Evolutionary conservation across 192 early-diverging fungal genomes (phyloP).

Genomic region (Entomortierella lignicola): DNA sequence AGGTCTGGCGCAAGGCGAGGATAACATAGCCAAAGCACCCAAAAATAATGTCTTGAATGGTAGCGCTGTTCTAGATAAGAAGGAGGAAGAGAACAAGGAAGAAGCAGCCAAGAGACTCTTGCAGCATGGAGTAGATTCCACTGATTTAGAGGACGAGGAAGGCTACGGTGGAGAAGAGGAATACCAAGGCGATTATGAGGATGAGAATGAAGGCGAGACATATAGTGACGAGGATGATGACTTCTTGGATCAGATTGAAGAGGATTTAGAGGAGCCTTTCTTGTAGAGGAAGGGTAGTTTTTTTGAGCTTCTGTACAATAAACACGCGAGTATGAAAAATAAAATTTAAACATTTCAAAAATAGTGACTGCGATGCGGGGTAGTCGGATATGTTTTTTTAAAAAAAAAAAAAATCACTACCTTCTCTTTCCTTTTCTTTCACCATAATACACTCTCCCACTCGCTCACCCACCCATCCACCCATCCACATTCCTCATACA

Average conservation of each 20-base stretch:
- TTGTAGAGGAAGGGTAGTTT: constrained; percentile 1
- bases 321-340: not conserved
- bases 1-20: constrained; percentile 8
- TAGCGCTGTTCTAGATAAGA: constrained; percentile 28
- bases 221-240: constrained; percentile 47
- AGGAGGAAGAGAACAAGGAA: constrained; percentile 44
- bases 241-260: constrained; percentile 42
- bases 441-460: not conserved
- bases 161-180: constrained; percentile 38
- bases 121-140: constrained; percentile 18
- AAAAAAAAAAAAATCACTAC: constrained; percentile 12
- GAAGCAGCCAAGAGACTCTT: constrained; percentile 15
- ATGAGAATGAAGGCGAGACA: constrained; percentile 49
- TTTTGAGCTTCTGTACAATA: not conserved
- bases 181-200: constrained; percentile 55
- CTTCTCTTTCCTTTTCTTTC: not conserved
- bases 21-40: constrained; percentile 17
- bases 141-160: constrained; percentile 20
- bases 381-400: not conserved
- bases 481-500: not conserved
- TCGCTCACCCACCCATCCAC: not conserved
- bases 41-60: not conserved
- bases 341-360: constrained; percentile 3
- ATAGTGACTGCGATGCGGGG: constrained; percentile 25
- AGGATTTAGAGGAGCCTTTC: constrained; percentile 39